Evolutionary conservation across 106 monocot genomes (phyloP), one percentile per base, ranked within the genome.

Genomic region (Iris macrosiphon): DNA sequence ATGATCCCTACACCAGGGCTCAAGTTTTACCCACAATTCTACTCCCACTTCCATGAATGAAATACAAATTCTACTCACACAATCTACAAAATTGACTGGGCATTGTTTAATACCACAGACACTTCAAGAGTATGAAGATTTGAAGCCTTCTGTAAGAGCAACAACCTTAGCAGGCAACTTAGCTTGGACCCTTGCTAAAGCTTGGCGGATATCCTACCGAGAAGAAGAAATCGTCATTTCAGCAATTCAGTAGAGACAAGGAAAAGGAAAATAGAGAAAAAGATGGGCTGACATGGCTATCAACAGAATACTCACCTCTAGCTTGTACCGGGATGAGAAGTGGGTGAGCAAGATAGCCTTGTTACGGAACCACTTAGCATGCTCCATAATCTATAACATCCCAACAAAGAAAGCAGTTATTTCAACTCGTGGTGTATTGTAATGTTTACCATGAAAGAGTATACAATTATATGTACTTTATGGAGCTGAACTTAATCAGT

Each of bases 71-170:
- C n/a, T n/a, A n/a, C n/a, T n/a, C n/a, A n/a, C n/a, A n/a, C n/a
- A n/a, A n/a, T n/a, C n/a, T n/a, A n/a, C n/a, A n/a, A n/a, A n/a
- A n/a, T n/a, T n/a, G n/a, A n/a, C n/a, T n/a, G n/a, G n/a, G n/a
- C n/a, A n/a, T n/a, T n/a, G n/a, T n/a, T n/a, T n/a, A n/a, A n/a
- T n/a, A n/a, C n/a, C n/a, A n/a, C n/a, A n/a, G n/a, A n/a, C n/a
- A 23, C 38, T 55, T 55, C 55, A 55, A 6, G 37, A 51, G 55
- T 83, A 84, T 2, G 24, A 13, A 38, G 96, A 87, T 75, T 61
- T 86, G 79, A 91, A 98, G 52, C 96, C 96, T 68, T 98, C 96
- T 34, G 96, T 98, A 1, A 98, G 83, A 65, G 91, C 75, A 32
- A 83, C 48, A 19, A 98, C 62, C 51, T 91, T 98, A 4, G 90